Conservation (phyloP, 1,284 basidiomycete species). For the Cutaneotrichosporon mucoides region DNA sequence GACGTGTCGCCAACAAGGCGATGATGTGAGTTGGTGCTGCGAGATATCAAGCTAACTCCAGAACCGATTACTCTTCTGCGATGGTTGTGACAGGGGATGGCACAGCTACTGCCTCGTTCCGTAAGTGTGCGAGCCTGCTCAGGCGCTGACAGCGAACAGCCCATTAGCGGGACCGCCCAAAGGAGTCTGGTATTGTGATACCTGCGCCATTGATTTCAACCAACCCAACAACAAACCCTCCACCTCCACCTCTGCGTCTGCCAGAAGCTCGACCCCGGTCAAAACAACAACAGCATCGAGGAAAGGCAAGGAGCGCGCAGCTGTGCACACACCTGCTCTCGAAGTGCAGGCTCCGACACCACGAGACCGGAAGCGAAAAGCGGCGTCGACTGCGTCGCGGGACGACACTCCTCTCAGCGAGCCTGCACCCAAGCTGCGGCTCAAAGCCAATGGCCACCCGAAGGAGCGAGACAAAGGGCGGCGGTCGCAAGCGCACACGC, state of each 20-base stretch:
- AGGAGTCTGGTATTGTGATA: constrained; percentile 53
- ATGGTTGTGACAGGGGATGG: constrained; percentile 92
- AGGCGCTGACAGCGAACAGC: constrained; percentile 44
- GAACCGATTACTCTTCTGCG: constrained; percentile 85
- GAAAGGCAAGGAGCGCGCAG: constrained; percentile 17
- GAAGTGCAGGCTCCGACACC: constrained; percentile 3
- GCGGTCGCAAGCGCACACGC: neutral
- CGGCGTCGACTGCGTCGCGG: neutral
- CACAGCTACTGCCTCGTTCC: constrained; percentile 84
- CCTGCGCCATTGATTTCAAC: constrained; percentile 15
- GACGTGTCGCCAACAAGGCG: constrained; percentile 75
- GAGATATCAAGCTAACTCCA: no score
- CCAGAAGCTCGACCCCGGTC: neutral
- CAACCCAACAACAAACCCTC: constrained; percentile 10
- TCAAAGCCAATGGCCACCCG: constrained; percentile 2
- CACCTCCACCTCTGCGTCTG: neutral
- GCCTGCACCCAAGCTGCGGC: constrained; percentile 9
- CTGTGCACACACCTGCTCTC: neutral
- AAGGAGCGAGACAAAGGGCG: constrained; percentile 11
- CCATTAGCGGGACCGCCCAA: constrained; percentile 62
- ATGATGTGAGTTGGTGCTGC: constrained; percentile 66
- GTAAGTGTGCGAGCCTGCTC: constrained; percentile 29
- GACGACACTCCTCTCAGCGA: constrained; percentile 3
- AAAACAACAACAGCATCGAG: neutral
- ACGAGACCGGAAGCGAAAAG: constrained; percentile 6